Conservation (phyloP, 306 rosid species). For the Echinosophora koreensis region DNA sequence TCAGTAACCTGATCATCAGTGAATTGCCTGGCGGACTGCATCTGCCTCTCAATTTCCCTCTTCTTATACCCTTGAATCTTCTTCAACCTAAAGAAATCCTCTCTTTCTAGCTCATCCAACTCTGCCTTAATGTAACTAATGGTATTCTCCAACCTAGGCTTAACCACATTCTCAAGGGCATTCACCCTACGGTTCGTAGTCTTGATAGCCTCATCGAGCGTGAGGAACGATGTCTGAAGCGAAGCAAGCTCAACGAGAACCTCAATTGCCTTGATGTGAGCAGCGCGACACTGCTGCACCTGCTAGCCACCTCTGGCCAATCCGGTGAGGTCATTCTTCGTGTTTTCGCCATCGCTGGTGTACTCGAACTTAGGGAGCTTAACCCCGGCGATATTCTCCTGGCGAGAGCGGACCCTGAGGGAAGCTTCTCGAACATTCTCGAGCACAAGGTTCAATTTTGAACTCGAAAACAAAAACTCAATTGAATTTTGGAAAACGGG, state of each 20-base stretch:
- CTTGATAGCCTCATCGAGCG: slow-evolving; percentile 63
- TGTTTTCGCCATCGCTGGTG: slow-evolving; percentile 64
- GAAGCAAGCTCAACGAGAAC: slow-evolving; percentile 96
- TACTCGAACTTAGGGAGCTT: slow-evolving; percentile 93
- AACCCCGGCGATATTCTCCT: slow-evolving; percentile 91
- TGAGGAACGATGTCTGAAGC: slow-evolving; percentile 91
- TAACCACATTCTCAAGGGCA: slow-evolving; percentile 90
- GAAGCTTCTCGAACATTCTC: no score
- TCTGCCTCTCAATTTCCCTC: slow-evolving; percentile 83
- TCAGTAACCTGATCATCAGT: slow-evolving; percentile 69
- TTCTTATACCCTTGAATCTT: slow-evolving; percentile 27
- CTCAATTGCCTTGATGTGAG: slow-evolving; percentile 90
- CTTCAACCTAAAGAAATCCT: slow-evolving; percentile 95
- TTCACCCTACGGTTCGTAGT: slow-evolving; percentile 39
- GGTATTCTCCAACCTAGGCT: slow-evolving; percentile 89
- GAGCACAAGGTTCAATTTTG: no score
- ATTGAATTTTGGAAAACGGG: no score
- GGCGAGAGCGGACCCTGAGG: slow-evolving; percentile 13
- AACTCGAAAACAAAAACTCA: no score
- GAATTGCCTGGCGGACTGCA: slow-evolving; percentile 52
- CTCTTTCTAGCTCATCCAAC: slow-evolving; percentile 95
- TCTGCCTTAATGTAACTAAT: slow-evolving; percentile 88
- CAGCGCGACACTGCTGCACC: slow-evolving; percentile 86
- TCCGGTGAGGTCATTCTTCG: slow-evolving; percentile 91
- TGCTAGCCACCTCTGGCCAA: slow-evolving; percentile 67